Evolutionary conservation across 805 yeast genomes (phyloP).

Genomic region (Kockiozyma suomiensis): DNA sequence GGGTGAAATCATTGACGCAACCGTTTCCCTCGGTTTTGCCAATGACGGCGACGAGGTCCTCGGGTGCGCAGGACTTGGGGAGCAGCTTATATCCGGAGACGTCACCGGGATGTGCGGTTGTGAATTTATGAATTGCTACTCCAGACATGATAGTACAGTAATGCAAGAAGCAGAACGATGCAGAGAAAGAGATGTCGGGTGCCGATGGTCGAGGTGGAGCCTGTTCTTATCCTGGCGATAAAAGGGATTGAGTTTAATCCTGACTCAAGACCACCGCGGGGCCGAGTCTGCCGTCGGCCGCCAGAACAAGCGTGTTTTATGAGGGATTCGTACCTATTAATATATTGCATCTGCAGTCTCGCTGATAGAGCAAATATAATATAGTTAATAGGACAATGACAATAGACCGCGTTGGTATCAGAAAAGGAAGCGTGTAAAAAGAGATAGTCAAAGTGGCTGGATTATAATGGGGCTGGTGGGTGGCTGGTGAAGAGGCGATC

Average conservation of each 20-base stretch:
- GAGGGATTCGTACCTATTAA: neutral
- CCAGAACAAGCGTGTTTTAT: neutral
- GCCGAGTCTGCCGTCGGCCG: neutral
- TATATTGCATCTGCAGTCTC: too few relatives aligned
- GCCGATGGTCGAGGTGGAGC: neutral
- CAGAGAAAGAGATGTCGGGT: neutral
- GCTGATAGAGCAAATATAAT: neutral
- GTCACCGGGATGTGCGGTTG: constrained; percentile 33
- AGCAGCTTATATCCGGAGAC: constrained; percentile 25
- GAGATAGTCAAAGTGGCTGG: neutral
- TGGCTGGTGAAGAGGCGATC: constrained; percentile 2
- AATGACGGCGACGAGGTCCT: constrained; percentile 29
- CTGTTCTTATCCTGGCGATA: neutral
- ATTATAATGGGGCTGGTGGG: neutral
- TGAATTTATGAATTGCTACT: constrained; percentile 27
- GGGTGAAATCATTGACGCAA: constrained; percentile 34
- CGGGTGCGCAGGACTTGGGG: constrained; percentile 19
- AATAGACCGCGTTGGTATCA: neutral
- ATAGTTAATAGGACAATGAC: neutral
- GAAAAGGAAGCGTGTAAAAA: neutral
- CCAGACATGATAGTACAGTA: constrained; percentile 21
- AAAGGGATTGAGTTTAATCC: neutral
- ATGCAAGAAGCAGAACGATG: neutral
- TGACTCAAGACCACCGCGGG: constrained; percentile 3
- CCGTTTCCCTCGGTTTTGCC: constrained; percentile 35